Conservation (phyloP, 2,329 filamentous ascomycete species). For the Simplicillium aogashimaense region DNA sequence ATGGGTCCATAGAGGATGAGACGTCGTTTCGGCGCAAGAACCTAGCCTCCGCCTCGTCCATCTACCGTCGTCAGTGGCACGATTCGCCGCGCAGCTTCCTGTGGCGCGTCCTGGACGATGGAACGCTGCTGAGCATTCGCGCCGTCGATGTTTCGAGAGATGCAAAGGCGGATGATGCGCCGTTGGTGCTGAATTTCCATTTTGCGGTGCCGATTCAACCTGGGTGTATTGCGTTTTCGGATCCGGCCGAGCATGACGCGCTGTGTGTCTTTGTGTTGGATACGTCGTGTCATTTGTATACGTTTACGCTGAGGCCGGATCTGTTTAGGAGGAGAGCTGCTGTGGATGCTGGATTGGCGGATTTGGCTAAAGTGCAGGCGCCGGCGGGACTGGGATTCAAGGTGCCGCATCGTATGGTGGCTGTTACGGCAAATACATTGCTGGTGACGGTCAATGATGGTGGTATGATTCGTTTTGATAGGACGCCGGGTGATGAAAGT, state of each 20-base stretch:
- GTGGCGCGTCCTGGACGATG: slow-evolving; percentile 80
- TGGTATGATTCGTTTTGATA: slow-evolving; percentile 60
- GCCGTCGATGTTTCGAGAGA: slow-evolving; percentile 70
- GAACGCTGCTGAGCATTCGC: slow-evolving; percentile 71
- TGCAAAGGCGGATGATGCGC: slow-evolving; percentile 55
- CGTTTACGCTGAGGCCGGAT: slow-evolving; percentile 71
- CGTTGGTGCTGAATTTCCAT: slow-evolving; percentile 65
- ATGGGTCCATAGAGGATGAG: slow-evolving; percentile 51
- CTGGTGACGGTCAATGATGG: slow-evolving; percentile 77
- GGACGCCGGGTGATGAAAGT: slow-evolving; percentile 39
- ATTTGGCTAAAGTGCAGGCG: slow-evolving; percentile 65
- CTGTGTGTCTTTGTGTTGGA: slow-evolving; percentile 75
- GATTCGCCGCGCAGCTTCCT: slow-evolving; percentile 75
- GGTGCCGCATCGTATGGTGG: slow-evolving; percentile 70
- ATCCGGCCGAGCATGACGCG: slow-evolving; percentile 67
- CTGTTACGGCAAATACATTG: slow-evolving; percentile 62
- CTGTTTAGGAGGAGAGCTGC: slow-evolving; percentile 64
- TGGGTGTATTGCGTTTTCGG: slow-evolving; percentile 73
- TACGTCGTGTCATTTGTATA: slow-evolving; percentile 69
- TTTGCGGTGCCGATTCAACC: slow-evolving; percentile 66
- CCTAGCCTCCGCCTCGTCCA: slow-evolving; percentile 67
- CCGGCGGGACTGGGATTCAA: slow-evolving; percentile 70
- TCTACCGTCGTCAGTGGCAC: slow-evolving; percentile 74
- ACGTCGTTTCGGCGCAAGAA: slow-evolving; percentile 61
- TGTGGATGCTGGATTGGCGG: slow-evolving; percentile 63